Evolutionary conservation across 2,329 filamentous ascomycete genomes (phyloP).

Genomic region (Epichloe glyceriae): DNA sequence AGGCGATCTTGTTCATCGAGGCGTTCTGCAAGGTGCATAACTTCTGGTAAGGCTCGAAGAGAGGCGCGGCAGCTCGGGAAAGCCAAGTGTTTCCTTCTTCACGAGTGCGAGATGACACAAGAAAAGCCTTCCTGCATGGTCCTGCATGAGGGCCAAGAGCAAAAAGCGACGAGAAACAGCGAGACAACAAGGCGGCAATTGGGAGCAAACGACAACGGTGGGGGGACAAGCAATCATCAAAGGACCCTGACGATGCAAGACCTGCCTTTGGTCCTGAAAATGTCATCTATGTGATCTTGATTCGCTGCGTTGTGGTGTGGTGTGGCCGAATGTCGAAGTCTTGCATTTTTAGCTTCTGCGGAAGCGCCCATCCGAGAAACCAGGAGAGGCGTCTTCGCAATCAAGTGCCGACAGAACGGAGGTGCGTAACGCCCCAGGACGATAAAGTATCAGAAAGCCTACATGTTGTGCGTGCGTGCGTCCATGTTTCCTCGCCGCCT

Average conservation of each 20-base stretch:
- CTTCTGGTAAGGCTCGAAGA: neutral
- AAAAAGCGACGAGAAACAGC: neutral
- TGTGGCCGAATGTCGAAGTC: neutral
- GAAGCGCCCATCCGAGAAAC: neutral
- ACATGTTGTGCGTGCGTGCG: too few species aligned
- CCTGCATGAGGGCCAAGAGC: neutral
- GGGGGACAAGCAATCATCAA: too few species aligned
- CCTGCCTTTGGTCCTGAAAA: neutral
- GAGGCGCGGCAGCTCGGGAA: neutral
- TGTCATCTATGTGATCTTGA: neutral
- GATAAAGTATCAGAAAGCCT: too few species aligned
- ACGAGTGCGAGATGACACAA: neutral
- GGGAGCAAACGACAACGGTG: too few species aligned
- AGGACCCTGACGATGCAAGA: neutral
- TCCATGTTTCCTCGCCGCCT: neutral
- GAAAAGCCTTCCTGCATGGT: neutral
- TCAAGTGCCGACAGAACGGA: conserved; percentile 2
- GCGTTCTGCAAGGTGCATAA: neutral
- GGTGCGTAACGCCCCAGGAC: too few species aligned
- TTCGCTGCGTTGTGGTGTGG: neutral
- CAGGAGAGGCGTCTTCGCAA: neutral
- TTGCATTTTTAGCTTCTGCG: neutral
- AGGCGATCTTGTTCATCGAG: neutral
- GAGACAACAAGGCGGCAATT: neutral
- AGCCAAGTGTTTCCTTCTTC: neutral